phyloP scores from a whole-genome alignment of 805 yeast species.

The Cyberlindnera mycetangii region DNA sequence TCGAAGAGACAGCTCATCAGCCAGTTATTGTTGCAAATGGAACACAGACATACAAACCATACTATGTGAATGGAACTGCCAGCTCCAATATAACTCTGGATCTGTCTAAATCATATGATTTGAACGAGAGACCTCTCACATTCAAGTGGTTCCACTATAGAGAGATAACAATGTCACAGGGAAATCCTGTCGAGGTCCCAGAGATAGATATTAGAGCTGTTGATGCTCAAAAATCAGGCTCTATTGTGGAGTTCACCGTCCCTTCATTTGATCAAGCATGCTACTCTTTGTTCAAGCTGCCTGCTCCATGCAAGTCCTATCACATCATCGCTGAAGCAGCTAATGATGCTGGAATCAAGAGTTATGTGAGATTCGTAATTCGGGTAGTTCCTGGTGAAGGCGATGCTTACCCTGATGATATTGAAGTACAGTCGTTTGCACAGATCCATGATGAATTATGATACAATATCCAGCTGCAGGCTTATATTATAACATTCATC shows the following conservation, averaged over 20 bases:
- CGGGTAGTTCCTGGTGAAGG: not conserved
- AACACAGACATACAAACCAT: constrained; percentile 23
- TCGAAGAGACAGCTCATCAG: constrained; percentile 24
- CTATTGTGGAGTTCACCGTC: constrained; percentile 15
- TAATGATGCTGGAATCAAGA: constrained; percentile 1
- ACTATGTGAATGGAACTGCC: constrained; percentile 13
- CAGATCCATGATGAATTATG: not conserved
- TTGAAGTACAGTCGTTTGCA: not conserved
- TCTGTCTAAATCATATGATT: constrained; percentile 7
- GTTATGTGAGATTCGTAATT: not conserved
- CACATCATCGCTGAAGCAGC: constrained; percentile 26
- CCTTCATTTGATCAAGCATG: constrained; percentile 20
- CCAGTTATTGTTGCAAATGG: constrained; percentile 29
- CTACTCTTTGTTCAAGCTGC: not conserved
- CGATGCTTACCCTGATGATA: not conserved
- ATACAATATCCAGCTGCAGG: too few relatives aligned
- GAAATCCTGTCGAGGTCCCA: constrained; percentile 23
- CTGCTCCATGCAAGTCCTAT: constrained; percentile 18
- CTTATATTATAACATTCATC: not conserved
- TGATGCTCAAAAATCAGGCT: constrained; percentile 10
- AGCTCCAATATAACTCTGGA: constrained; percentile 1
- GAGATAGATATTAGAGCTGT: constrained; percentile 13
- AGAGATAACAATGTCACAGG: constrained; percentile 23
- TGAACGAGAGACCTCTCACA: constrained; percentile 9
- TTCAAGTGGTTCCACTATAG: constrained; percentile 30